Conservation (phyloP, 345 rosid genomes). For the Conringia planisiliqua region DNA sequence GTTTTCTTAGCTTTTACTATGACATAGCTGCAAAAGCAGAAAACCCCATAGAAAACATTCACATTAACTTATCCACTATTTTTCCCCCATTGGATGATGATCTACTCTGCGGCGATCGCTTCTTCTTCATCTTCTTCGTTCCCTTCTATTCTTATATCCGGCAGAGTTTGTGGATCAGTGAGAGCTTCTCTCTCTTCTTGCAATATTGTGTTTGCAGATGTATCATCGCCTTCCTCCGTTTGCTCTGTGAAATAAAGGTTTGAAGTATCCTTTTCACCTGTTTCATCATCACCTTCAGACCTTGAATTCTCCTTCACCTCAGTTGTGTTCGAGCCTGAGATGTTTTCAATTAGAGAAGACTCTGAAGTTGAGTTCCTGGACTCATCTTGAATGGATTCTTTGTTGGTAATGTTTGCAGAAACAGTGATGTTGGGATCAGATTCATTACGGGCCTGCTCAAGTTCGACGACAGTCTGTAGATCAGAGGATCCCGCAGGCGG, state of each 20-base stretch:
- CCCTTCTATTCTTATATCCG: conserved; percentile 41
- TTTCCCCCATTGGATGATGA: neutral
- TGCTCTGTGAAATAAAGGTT: conserved; percentile 30
- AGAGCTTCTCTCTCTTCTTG: conserved; percentile 48
- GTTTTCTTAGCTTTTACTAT: neutral
- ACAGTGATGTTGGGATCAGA: conserved; percentile 26
- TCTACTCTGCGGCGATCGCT: conserved; percentile 44
- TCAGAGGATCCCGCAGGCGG: conserved; percentile 30
- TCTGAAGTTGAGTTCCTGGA: conserved; percentile 36
- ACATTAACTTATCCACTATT: neutral
- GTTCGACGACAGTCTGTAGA: conserved; percentile 11
- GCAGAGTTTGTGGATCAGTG: conserved; percentile 48
- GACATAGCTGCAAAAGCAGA: conserved; percentile 14
- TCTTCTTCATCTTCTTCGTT: conserved; percentile 37
- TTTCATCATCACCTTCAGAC: conserved; percentile 32
- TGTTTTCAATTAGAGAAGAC: conserved; percentile 24
- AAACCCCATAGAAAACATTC: conserved; percentile 17
- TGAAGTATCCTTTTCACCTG: conserved; percentile 37
- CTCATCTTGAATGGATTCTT: conserved; percentile 22
- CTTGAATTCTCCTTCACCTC: conserved; percentile 35
- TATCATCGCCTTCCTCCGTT: conserved; percentile 31
- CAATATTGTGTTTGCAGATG: conserved; percentile 35
- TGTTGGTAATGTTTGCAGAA: conserved; percentile 29
- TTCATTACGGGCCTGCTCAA: conserved; percentile 29
- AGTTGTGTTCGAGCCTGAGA: conserved; percentile 33